Evolutionary conservation across 2,329 filamentous ascomycete species (phyloP).

Genomic region (Tolypocladium endophyticum): DNA sequence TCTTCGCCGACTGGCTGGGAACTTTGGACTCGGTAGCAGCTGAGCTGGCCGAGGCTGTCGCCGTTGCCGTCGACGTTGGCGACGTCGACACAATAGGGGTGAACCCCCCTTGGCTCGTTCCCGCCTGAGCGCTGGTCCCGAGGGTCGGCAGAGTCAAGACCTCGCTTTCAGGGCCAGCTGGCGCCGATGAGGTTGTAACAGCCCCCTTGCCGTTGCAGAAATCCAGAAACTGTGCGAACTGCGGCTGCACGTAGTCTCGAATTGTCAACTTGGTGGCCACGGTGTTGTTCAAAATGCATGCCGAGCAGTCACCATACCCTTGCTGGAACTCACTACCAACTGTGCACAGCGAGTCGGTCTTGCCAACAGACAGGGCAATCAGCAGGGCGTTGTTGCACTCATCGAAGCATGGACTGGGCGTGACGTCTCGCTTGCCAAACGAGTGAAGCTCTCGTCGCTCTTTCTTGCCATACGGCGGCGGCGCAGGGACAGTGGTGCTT

Average conservation of each 20-base stretch:
- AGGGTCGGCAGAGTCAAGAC: slow-evolving; percentile 11
- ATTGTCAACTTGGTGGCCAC: slow-evolving; percentile 14
- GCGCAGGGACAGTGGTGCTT: background rate
- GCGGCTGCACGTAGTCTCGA: slow-evolving; percentile 22
- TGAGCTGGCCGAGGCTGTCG: background rate
- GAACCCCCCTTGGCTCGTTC: slow-evolving; percentile 12
- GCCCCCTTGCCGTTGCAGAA: slow-evolving; percentile 29
- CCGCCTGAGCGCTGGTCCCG: slow-evolving; percentile 14
- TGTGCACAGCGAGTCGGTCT: slow-evolving; percentile 33
- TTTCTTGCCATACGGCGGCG: slow-evolving; percentile 8
- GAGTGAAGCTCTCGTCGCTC: slow-evolving; percentile 10
- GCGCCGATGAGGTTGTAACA: slow-evolving; percentile 5
- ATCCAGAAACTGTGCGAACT: slow-evolving; percentile 32
- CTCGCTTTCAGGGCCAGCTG: slow-evolving; percentile 11
- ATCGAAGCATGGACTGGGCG: slow-evolving; percentile 39
- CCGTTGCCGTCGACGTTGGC: background rate
- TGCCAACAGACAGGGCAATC: slow-evolving; percentile 37
- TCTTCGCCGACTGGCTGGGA: background rate
- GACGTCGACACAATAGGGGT: slow-evolving; percentile 5
- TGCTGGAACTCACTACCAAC: slow-evolving; percentile 28
- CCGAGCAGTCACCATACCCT: slow-evolving; percentile 25
- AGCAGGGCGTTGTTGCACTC: slow-evolving; percentile 39
- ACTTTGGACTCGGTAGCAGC: background rate
- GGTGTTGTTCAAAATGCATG: slow-evolving; percentile 26
- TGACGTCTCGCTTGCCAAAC: slow-evolving; percentile 28